Conservation (phyloP, 2,329 filamentous ascomycete genomes). For the Alternaria angustiovoidea region DNA sequence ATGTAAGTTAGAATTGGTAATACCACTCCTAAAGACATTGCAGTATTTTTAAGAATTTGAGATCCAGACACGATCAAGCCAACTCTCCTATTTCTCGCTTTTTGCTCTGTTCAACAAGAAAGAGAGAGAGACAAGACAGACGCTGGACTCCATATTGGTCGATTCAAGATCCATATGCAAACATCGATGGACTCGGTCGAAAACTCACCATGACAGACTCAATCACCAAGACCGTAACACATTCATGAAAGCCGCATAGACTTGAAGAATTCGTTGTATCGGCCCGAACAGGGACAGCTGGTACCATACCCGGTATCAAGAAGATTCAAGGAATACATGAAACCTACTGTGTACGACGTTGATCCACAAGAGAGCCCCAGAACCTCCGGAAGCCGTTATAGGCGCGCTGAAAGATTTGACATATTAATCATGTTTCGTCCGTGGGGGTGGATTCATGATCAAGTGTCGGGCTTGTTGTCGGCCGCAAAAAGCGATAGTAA, state of each 20-base stretch:
- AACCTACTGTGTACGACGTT: background rate
- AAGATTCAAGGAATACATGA: background rate
- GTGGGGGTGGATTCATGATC: background rate
- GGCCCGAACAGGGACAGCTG: background rate
- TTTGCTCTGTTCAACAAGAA: background rate
- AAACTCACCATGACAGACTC: background rate
- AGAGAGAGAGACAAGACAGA: no score
- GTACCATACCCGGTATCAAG: background rate
- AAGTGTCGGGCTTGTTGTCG: background rate
- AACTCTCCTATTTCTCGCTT: background rate
- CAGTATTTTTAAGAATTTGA: background rate
- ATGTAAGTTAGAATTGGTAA: background rate
- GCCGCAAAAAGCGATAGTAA: background rate
- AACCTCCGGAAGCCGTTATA: background rate
- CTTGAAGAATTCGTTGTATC: background rate
- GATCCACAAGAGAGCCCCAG: constrained; percentile 3
- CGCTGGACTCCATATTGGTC: background rate
- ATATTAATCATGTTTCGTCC: background rate
- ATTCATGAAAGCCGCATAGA: constrained; percentile 2
- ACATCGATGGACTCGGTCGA: background rate
- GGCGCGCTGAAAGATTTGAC: background rate
- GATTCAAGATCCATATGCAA: no score
- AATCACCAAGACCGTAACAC: background rate
- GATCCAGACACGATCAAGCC: background rate
- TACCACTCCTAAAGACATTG: background rate